Evolutionary conservation across 2,329 filamentous ascomycete genomes (phyloP).

Genomic region (Colletotrichum orchidophilum): DNA sequence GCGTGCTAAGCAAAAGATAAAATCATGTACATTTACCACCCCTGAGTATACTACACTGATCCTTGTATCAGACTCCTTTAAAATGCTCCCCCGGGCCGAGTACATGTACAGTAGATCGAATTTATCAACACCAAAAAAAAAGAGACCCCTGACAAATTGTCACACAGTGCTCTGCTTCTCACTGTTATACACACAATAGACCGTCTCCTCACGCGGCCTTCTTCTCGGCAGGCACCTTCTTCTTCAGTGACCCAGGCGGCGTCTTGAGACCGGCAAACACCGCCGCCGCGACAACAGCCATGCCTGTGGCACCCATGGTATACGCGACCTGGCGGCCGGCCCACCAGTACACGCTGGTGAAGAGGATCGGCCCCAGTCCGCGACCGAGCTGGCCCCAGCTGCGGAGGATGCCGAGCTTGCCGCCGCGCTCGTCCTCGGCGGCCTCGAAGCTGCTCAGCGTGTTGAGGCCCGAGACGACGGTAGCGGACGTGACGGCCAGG

Average conservation of each 20-base stretch:
- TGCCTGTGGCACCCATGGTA: conserved; percentile 80
- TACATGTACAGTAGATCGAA: conserved; percentile 13
- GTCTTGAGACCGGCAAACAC: conserved; percentile 78
- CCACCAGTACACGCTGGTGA: conserved; percentile 99
- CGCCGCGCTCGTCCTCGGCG: conserved; percentile 79
- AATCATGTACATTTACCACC: not conserved
- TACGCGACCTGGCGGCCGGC: conserved; percentile 90
- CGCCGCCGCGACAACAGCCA: conserved; percentile 75
- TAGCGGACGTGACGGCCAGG: conserved; percentile 89
- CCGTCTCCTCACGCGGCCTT: conserved; percentile 2
- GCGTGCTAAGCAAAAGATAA: conserved; percentile 27
- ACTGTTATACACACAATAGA: not conserved
- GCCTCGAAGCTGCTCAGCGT: conserved; percentile 93
- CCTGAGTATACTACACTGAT: not conserved
- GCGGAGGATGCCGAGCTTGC: conserved; percentile 85
- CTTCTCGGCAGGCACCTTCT: conserved; percentile 31
- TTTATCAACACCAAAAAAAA: not conserved
- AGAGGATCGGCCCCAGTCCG: conserved; percentile 86
- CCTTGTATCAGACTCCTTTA: conserved; percentile 9
- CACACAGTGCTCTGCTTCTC: not conserved
- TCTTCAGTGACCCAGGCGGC: conserved; percentile 55
- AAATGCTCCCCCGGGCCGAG: not conserved
- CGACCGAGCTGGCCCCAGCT: conserved; percentile 87
- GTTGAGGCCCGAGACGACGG: conserved; percentile 93
- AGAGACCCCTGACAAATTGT: not conserved